Evolutionary conservation across 352 stramenopile species (phyloP), one percentile per base, ranked within the genome.

Genomic region (Phytophthora gonapodyides): DNA sequence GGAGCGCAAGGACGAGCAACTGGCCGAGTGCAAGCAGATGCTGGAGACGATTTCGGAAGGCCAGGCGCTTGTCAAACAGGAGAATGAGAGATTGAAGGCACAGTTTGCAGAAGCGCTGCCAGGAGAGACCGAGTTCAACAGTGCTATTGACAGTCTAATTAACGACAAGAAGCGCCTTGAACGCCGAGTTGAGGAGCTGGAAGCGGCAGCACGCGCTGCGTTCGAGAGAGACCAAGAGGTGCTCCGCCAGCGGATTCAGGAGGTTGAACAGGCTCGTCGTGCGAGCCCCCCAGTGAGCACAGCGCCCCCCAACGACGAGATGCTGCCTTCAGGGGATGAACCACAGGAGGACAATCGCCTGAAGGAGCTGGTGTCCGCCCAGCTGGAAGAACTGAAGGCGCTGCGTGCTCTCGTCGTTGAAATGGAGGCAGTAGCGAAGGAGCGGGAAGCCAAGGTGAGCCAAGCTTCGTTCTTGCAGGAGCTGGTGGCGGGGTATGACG

Each of bases 11-110:
- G 42, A 73, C 58, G 49, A 75, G 64, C 31, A 79, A 54, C 43
- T 68, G 61, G 46, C 58, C 13, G 74, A 87, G 34, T 70, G 59
- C 21, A 73, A 66, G 15, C 48, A 82, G 12, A 85, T 85, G 76
- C 27, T 82, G 5, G 71, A 83, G 30, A 59, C 43, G 13, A 41
- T 80, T 21, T 70, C 54, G 2, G 48, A 65, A 49, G 78, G 58
- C 17, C 69, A 75, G 10, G 33, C 56, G 2, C 36, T 71, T 10
- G 24, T 76, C 19, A 83, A 76, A 43, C 60, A 60, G 7, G 70
- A 84, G 31, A 81, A 77, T 31, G 61, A 70, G 33, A 65, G 24
- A 16, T 51, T 83, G 34, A 78, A 69, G 37, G 35, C 57, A 24
- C 73, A 82, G 47, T 38, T 84, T 10, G 37, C 47, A 16, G 57